Evolutionary conservation across 768 basidiomycete species (phyloP).

Genomic region (Pleurotus cornucopiae): DNA sequence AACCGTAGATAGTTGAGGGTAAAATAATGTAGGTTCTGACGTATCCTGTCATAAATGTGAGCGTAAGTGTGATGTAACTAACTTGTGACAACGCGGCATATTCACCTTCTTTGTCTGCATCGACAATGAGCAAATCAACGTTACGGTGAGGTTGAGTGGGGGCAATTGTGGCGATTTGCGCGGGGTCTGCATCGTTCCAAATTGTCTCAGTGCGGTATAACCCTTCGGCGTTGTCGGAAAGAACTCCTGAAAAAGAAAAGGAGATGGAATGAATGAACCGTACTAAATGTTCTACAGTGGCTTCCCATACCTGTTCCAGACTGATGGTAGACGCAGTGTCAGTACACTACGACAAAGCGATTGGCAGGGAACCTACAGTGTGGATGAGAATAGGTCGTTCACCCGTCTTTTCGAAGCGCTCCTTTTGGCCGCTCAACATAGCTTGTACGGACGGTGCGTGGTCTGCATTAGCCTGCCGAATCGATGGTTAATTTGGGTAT

Average conservation of each 20-base stretch:
- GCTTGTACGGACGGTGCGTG: conserved; percentile 38
- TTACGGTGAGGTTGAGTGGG: conserved; percentile 43
- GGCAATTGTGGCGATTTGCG: conserved; percentile 41
- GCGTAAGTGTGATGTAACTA: not conserved
- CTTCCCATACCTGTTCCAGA: conserved; percentile 41
- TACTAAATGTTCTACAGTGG: no score
- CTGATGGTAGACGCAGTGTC: conserved; percentile 19
- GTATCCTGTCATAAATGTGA: conserved; percentile 32
- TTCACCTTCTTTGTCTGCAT: conserved; percentile 45
- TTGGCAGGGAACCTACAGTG: conserved; percentile 37
- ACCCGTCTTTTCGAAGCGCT: conserved; percentile 35
- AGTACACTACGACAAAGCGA: not conserved
- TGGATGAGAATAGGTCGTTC: conserved; percentile 51
- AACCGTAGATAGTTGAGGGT: conserved; percentile 58
- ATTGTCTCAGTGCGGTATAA: conserved; percentile 28
- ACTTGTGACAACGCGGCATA: not conserved
- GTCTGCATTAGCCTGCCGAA: conserved; percentile 26
- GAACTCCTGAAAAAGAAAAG: conserved; percentile 4
- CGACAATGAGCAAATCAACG: conserved; percentile 42
- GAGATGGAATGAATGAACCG: no score
- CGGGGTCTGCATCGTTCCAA: conserved; percentile 45
- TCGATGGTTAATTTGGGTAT: not conserved
- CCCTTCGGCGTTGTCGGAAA: conserved; percentile 41
- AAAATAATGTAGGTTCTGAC: conserved; percentile 46
- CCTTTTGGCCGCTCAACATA: conserved; percentile 50